phyloP scores from a whole-genome alignment of 257 asterid genomes.

The Solanum piurae region DNA sequence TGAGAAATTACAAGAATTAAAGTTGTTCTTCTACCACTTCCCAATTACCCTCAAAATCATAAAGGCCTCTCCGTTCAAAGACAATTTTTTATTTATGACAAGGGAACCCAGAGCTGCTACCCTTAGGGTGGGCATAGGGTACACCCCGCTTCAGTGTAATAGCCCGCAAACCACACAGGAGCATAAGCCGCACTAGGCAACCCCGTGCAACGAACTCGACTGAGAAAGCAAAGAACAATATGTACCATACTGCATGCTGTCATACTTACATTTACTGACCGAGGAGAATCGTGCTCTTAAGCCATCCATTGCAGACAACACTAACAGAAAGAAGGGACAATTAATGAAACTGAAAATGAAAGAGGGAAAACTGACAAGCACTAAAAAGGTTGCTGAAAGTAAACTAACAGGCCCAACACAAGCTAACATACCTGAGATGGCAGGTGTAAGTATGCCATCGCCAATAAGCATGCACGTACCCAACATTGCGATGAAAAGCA shows the following conservation, averaged over 20 bases:
- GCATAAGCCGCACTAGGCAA: not conserved
- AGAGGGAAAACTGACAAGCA: not conserved
- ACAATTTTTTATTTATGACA: not conserved
- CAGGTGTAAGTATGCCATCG: conserved; percentile 64
- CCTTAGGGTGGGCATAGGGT: not conserved
- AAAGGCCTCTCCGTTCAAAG: not conserved
- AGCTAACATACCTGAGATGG: conserved; percentile 46
- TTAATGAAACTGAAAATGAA: not conserved
- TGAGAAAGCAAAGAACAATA: not conserved
- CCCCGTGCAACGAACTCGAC: not conserved
- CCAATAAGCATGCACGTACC: conserved; percentile 69
- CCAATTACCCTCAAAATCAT: not conserved
- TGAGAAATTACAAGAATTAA: not conserved
- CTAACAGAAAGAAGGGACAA: conserved; percentile 4
- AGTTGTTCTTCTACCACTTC: not conserved
- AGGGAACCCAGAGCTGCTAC: not conserved
- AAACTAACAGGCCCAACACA: not conserved
- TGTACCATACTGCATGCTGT: not conserved
- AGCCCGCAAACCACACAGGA: not conserved
- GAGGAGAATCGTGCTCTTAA: conserved; percentile 28
- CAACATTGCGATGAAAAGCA: conserved; percentile 37
- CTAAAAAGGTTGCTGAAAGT: not conserved
- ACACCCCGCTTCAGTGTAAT: not conserved
- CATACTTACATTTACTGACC: conserved; percentile 22
- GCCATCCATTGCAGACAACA: conserved; percentile 38